A percentile compares a stretch with the other conserved stretches of the same genome.
Evolutionary conservation across 2,329 filamentous ascomycete genomes (phyloP).

Genomic region (Claviceps sp.): DNA sequence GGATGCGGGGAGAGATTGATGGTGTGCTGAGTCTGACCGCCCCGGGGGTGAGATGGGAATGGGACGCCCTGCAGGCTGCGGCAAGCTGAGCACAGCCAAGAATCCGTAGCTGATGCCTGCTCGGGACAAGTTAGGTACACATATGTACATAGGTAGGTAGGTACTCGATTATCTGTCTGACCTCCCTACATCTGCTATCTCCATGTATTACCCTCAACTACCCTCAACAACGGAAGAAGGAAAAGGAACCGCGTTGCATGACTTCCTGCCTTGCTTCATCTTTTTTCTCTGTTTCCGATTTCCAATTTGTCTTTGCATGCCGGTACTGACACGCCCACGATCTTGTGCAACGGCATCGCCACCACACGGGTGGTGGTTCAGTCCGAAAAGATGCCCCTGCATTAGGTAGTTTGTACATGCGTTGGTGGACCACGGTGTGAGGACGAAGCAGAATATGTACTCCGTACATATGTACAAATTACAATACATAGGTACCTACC

Average conservation of each 20-base stretch:
- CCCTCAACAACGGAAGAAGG: not conserved
- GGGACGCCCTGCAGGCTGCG: not conserved
- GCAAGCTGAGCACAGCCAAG: not conserved
- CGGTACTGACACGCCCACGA: not conserved
- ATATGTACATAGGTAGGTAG: too few relatives aligned
- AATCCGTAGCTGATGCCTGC: not conserved
- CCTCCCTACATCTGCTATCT: constrained; percentile 1
- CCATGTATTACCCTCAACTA: not conserved
- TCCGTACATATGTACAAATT: too few relatives aligned
- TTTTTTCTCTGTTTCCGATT: not conserved
- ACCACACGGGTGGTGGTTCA: not conserved
- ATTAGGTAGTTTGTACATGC: not conserved
- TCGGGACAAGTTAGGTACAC: too few relatives aligned
- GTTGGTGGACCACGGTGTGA: not conserved
- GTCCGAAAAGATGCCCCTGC: not conserved
- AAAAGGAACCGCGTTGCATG: too few relatives aligned
- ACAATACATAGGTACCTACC: too few relatives aligned
- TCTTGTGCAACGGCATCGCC: not conserved
- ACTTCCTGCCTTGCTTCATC: too few relatives aligned
- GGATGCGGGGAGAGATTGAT: not conserved
- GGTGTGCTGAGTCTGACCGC: not conserved
- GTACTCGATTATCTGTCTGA: not conserved
- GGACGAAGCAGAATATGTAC: not conserved
- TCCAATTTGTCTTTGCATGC: not conserved
- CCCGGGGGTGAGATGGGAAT: not conserved